Conservation (phyloP, 2,329 filamentous ascomycete genomes). For the Aspergillus cejpii region DNA sequence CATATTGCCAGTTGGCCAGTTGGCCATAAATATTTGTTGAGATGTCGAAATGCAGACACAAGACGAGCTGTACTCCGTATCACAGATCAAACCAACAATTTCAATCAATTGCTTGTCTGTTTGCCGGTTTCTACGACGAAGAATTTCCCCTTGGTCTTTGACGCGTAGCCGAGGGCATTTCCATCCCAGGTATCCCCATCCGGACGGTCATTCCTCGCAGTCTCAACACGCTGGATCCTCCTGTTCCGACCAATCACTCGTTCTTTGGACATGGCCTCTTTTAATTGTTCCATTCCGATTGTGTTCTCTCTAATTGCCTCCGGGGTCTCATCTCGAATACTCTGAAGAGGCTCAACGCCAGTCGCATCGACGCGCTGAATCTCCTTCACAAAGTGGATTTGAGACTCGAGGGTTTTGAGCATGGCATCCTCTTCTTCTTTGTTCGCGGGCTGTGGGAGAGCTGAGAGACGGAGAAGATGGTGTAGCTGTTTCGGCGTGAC, state of each 20-base stretch:
- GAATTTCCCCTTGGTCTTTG: conserved; percentile 61
- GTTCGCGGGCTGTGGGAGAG: conserved; percentile 65
- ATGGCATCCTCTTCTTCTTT: conserved; percentile 60
- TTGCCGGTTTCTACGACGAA: conserved; percentile 61
- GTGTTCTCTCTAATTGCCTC: conserved; percentile 36
- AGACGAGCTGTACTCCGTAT: too few relatives aligned
- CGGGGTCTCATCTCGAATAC: conserved; percentile 65
- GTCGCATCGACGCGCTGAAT: conserved; percentile 73
- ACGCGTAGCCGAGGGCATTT: conserved; percentile 62
- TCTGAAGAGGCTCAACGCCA: conserved; percentile 64
- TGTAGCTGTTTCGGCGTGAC: conserved; percentile 64
- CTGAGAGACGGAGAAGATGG: conserved; percentile 83
- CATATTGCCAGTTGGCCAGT: not conserved
- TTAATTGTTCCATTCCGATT: conserved; percentile 35
- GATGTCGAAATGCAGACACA: too few relatives aligned
- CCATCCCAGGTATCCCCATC: conserved; percentile 56
- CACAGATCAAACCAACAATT: too few relatives aligned
- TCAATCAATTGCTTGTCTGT: not conserved
- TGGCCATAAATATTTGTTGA: too few relatives aligned
- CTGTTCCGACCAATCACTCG: conserved; percentile 36
- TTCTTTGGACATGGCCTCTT: conserved; percentile 37
- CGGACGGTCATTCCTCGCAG: conserved; percentile 25
- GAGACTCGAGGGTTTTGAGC: conserved; percentile 67
- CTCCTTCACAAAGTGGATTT: conserved; percentile 84
- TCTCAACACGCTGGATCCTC: conserved; percentile 43